Base-by-base conservation (phyloP, 2,329 filamentous ascomycete species). In the Aschersonia sp. region DNA sequence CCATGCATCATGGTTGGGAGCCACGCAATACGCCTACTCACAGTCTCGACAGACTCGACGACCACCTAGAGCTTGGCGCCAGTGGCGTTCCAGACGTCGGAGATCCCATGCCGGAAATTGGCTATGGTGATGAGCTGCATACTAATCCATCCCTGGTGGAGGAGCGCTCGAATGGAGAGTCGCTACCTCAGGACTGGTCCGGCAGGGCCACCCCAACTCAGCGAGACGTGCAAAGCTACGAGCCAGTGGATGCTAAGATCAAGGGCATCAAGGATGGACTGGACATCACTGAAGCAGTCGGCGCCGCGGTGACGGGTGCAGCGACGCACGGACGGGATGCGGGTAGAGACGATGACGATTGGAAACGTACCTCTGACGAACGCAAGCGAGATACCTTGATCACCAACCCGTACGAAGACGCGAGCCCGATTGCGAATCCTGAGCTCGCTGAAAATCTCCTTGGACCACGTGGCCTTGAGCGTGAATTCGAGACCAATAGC, bases 91-190 rank as follows among this genome's bases (percentile, higher is more conserved):
- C 87, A 4, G 74, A 82, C 53, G 66, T 76, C 37, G 67, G 81
- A 49, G 72, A 89, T 55, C 83, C 84, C 5, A 77, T 89, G 69
- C 86, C 84, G 0, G 87, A 89, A 58, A 80, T 85, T 57, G 87
- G 83, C 4, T 83, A 86, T 2, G 70, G 75, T 9, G 75, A 78
- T 39, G 87, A 94, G 51, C 74, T 87, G 12, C 82, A 79, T 43
- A 94, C 88, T 14, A 94, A 94, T 58, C 87, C 87, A 3, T 95
- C 89, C 0, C 73, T 89, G 45, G 79, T 94, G 41, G 77, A 88
- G 54, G 87, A 85, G 14, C 82, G 81, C 1, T 75, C 84, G 45
- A 81, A 78, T 46, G 78, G 76, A 2, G 58, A 63, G 31, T 48
- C 53, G 14, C 53, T 50, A 6, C 52, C 54, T 35, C 71, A 74